Evolutionary conservation across 192 early-diverging fungal genomes (phyloP).

Genomic region (Coemansia asiatica): DNA sequence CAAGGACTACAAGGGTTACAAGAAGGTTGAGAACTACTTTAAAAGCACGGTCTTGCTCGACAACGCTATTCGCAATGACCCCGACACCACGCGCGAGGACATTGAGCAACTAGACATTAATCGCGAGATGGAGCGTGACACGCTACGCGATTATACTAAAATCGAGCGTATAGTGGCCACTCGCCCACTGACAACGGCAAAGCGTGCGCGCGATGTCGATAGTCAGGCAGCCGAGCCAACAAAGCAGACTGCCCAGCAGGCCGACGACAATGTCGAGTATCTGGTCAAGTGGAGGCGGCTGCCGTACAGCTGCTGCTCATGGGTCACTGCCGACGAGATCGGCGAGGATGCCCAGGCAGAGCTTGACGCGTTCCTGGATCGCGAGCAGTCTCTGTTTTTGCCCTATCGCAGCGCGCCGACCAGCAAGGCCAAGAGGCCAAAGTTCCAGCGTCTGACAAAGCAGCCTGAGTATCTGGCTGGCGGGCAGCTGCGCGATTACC

Average conservation of each 20-base stretch:
- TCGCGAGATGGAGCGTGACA: conserved; percentile 74
- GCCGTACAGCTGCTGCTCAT: conserved; percentile 86
- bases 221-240: conserved; percentile 8
- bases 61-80: conserved; percentile 58
- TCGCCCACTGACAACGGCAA: conserved; percentile 44
- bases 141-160: conserved; percentile 77
- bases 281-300: conserved; percentile 91
- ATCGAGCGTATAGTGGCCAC: conserved; percentile 88
- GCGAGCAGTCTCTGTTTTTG: conserved; percentile 69
- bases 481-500: conserved; percentile 93
- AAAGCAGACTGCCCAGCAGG: conserved; percentile 13
- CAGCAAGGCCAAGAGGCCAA: conserved; percentile 63
- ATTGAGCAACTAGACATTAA: conserved; percentile 86
- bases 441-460: conserved; percentile 72
- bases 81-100: conserved; percentile 78
- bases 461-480: conserved; percentile 84
- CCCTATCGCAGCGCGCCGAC: conserved; percentile 65
- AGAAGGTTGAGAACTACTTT: conserved; percentile 86
- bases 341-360: conserved; percentile 75
- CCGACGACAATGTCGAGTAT: conserved; percentile 71
- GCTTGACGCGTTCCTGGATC: conserved; percentile 84
- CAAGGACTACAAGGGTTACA: conserved; percentile 75
- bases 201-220: conserved; percentile 40
- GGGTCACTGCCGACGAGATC: conserved; percentile 73
- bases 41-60: conserved; percentile 66